Conservation (phyloP, 805 yeast genomes). For the Metahyphopichia silvanorum region DNA sequence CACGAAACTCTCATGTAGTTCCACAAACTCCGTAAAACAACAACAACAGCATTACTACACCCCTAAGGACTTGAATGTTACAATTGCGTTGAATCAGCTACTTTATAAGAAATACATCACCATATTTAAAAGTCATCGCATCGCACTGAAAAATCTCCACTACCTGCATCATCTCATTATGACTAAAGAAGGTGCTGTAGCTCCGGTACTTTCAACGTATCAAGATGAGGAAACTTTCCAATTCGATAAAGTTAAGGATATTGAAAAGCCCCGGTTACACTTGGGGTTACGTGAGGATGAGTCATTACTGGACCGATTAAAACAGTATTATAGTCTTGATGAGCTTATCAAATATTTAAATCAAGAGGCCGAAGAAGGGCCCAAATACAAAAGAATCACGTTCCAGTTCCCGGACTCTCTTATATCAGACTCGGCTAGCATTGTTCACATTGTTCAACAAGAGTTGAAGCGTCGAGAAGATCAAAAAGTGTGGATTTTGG, state of each 20-base stretch:
- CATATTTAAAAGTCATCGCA: too few species aligned
- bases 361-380: constrained; percentile 18
- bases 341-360: constrained; percentile 41
- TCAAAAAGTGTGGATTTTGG: constrained; percentile 71
- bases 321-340: constrained; percentile 53
- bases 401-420: constrained; percentile 87
- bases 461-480: constrained; percentile 15
- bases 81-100: too few species aligned
- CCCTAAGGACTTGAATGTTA: constrained; percentile 1
- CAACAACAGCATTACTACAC: too few species aligned
- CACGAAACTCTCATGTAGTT: too few species aligned
- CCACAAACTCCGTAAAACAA: too few species aligned
- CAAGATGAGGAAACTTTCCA: constrained; percentile 60
- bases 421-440: constrained; percentile 73
- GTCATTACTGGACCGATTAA: constrained; percentile 32
- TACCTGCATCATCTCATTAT: too few species aligned
- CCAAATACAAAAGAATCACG: constrained; percentile 53
- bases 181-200: constrained; percentile 23
- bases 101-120: too few species aligned
- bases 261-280: constrained; percentile 19
- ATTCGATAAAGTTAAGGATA: constrained; percentile 40
- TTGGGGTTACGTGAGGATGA: constrained; percentile 17
- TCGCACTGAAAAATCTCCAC: too few species aligned
- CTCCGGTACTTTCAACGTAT: constrained; percentile 73
- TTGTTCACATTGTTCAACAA: constrained; percentile 53